These are phyloP conservation scores for Aspergillus luchuensis DNA, from an alignment of 2,329 filamentous ascomycete species.

Conservation along the genomic window DNA sequence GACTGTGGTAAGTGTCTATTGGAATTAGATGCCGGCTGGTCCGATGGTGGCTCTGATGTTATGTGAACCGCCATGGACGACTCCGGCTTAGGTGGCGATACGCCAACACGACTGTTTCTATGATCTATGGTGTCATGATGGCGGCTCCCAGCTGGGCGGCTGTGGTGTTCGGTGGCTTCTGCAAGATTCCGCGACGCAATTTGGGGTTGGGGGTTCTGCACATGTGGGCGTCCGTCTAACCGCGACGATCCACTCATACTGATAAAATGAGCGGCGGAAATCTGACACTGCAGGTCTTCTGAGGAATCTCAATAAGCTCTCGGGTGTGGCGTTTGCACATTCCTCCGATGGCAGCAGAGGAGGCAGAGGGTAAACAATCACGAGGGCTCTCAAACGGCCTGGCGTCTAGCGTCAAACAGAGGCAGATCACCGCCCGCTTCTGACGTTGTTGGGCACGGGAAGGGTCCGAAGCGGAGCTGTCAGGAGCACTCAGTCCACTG, in stretches of 20 bases:
- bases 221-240: conserved; percentile 20
- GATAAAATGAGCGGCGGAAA: conserved; percentile 4
- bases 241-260: conserved; percentile 17
- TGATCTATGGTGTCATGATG: neutral
- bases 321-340: conserved; percentile 7
- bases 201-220: conserved; percentile 25
- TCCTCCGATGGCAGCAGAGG: neutral
- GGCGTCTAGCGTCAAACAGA: neutral
- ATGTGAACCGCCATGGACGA: neutral
- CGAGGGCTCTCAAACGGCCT: neutral
- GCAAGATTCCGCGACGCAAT: conserved; percentile 21
- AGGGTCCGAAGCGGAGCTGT: conserved; percentile 23
- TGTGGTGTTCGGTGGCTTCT: conserved; percentile 4
- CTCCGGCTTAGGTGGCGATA: neutral
- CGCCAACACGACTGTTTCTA: neutral
- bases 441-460: conserved; percentile 21
- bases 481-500: conserved; percentile 5
- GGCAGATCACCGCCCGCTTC: conserved; percentile 5
- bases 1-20: neutral
- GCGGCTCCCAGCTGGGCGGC: neutral
- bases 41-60: neutral
- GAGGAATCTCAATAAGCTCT: neutral
- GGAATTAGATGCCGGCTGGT: neutral
- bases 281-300: neutral
- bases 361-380: neutral